A percentile compares a stretch with the other conserved stretches of the same genome.
phyloP scores from a whole-genome alignment of 495 filamentous ascomycete genomes.

The Aspergillus leporis region DNA sequence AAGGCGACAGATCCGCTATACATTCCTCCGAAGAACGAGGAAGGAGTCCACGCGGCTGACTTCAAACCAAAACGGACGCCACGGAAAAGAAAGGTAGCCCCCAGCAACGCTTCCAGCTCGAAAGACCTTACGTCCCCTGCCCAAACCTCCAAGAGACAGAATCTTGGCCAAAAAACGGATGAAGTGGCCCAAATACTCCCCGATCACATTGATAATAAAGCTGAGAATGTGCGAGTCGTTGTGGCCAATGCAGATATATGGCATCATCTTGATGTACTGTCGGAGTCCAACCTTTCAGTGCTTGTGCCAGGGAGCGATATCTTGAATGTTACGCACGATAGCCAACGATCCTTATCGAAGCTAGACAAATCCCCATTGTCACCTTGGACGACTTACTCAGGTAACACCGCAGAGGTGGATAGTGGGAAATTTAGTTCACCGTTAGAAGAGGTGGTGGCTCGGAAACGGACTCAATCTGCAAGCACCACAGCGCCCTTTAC shows the following conservation, averaged over 20 bases:
- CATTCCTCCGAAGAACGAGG: neutral
- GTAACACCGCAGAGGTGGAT: neutral
- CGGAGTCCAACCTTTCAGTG: neutral
- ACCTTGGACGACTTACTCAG: neutral
- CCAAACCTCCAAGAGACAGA: conserved; percentile 3
- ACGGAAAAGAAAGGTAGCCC: neutral
- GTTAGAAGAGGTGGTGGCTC: neutral
- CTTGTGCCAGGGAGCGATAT: neutral
- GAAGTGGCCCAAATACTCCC: neutral
- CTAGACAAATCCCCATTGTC: neutral
- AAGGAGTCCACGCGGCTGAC: neutral
- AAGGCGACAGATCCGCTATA: neutral
- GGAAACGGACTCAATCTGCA: neutral
- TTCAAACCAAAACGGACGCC: neutral
- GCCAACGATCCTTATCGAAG: neutral
- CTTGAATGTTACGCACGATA: neutral
- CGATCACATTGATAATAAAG: neutral
- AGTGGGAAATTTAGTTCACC: neutral
- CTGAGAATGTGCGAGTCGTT: neutral
- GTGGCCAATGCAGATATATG: neutral
- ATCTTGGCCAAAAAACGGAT: neutral
- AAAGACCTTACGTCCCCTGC: neutral
- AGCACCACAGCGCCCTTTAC: neutral
- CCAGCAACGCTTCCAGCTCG: neutral
- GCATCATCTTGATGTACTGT: neutral